phyloP scores from a whole-genome alignment of 78 protist species.

The Andalucia godoyi region DNA sequence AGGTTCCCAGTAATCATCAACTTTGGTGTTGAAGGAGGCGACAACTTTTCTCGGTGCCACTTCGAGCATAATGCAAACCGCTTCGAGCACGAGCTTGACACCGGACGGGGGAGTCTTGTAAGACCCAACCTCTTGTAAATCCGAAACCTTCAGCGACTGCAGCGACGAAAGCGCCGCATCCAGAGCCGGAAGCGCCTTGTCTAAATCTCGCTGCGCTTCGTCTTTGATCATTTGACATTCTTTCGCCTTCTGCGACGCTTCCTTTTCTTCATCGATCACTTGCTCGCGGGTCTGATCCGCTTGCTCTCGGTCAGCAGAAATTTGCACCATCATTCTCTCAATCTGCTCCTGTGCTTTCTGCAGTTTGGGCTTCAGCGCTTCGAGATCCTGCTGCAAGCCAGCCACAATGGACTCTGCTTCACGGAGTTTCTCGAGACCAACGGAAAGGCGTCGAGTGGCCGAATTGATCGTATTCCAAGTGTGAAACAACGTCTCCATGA shows the following conservation, averaged over 20 bases:
- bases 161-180: conserved; percentile 14
- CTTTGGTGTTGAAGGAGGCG: conserved; percentile 12
- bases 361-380: neutral
- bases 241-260: neutral
- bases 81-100: conserved; percentile 28
- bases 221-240: neutral
- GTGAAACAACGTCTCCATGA: neutral
- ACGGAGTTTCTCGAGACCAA: neutral
- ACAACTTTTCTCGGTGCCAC: conserved; percentile 11
- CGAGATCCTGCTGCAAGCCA: conserved; percentile 15
- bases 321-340: neutral
- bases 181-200: conserved; percentile 14
- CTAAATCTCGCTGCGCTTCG: conserved; percentile 8
- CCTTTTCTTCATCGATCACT: neutral
- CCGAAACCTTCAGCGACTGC: neutral
- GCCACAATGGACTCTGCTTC: conserved; percentile 6
- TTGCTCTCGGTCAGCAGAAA: neutral
- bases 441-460: neutral
- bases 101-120: conserved; percentile 31
- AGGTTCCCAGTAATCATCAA: conserved; percentile 62
- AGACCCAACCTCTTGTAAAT: conserved; percentile 13
- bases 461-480: neutral
- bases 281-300: neutral
- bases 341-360: neutral
- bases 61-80: conserved; percentile 45